These are phyloP conservation scores for Monoraphidium neglectum DNA, from an alignment of 139 green algal species.

Conservation along the genomic window DNA sequence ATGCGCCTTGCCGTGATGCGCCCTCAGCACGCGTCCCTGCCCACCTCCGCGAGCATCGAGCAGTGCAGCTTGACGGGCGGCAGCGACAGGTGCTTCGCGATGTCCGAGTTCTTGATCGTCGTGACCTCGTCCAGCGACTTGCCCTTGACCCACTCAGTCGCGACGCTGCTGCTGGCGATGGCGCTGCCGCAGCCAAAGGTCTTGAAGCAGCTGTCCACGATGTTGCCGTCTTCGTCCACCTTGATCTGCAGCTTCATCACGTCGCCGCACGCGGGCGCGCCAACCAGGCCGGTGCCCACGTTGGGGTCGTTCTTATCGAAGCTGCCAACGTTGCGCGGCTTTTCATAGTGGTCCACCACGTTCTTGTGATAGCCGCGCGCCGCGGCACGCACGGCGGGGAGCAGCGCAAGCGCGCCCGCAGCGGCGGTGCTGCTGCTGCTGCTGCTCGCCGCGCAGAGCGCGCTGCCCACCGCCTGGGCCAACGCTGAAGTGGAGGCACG, in stretches of 20 bases:
- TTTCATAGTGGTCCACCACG: conserved; percentile 98
- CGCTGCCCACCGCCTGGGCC: too few relatives aligned
- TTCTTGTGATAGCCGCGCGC: conserved; percentile 79
- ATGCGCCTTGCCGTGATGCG: conserved; percentile 17
- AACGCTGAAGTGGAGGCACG: too few relatives aligned
- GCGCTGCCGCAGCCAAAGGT: conserved; percentile 98
- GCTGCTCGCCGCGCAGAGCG: background rate
- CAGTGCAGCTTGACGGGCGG: conserved; percentile 99
- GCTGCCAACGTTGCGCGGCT: conserved; percentile 95
- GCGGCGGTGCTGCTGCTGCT: background rate
- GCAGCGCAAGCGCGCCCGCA: background rate
- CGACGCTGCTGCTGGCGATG: conserved; percentile 95
- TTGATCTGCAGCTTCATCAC: conserved; percentile 99
- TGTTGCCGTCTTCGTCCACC: conserved; percentile 86
- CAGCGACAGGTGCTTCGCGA: conserved; percentile 96
- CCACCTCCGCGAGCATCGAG: conserved; percentile 97
- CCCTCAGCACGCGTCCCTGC: conserved; percentile 52
- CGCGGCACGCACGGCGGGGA: background rate
- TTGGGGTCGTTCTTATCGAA: conserved; percentile 94
- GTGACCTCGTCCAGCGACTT: conserved; percentile 83
- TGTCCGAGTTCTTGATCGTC: conserved; percentile 96
- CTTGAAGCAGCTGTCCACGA: conserved; percentile 98
- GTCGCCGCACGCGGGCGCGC: conserved; percentile 95
- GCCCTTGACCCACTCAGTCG: conserved; percentile 96
- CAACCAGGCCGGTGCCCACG: conserved; percentile 86